Evolutionary conservation across 495 filamentous ascomycete species (phyloP).

Genomic region (Durotheca rogersii): DNA sequence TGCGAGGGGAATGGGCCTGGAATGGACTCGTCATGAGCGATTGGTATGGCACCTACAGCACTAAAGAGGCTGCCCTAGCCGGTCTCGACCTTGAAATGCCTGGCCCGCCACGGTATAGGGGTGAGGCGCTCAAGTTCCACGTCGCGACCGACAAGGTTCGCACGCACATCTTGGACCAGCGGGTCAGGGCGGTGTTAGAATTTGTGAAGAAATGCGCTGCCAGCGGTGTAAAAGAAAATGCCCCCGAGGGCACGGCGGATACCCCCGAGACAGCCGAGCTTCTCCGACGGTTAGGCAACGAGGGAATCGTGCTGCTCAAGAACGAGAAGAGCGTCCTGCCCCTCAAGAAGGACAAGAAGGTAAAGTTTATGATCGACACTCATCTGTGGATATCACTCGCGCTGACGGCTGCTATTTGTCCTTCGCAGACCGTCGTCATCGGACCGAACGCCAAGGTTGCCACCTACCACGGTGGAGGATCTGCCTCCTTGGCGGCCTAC

Average conservation of each 20-base stretch:
- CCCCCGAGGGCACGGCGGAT: constrained; percentile 41
- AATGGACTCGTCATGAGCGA: constrained; percentile 70
- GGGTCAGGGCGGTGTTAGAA: constrained; percentile 62
- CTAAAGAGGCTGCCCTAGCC: constrained; percentile 64
- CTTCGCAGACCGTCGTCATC: constrained; percentile 45
- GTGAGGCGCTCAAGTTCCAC: constrained; percentile 58
- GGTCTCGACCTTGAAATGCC: constrained; percentile 78
- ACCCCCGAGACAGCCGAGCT: constrained; percentile 48
- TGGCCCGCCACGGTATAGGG: constrained; percentile 65
- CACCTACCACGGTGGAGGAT: constrained; percentile 69
- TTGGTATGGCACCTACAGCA: constrained; percentile 73
- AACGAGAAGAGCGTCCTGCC: constrained; percentile 68
- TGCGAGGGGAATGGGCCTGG: constrained; percentile 72
- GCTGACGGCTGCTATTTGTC: constrained; percentile 24
- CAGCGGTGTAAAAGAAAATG: constrained; percentile 56
- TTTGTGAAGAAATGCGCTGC: constrained; percentile 59
- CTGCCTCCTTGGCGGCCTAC: constrained; percentile 65
- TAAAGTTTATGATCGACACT: constrained; percentile 5
- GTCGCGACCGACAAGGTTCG: constrained; percentile 59
- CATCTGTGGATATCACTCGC: neutral
- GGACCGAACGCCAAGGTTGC: constrained; percentile 74
- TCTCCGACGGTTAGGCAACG: constrained; percentile 65
- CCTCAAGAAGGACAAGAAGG: constrained; percentile 61
- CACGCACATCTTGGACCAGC: constrained; percentile 59
- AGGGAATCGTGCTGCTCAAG: constrained; percentile 72